Conservation (phyloP, 208 protist genomes). For the Leishmania lainsoni region DNA sequence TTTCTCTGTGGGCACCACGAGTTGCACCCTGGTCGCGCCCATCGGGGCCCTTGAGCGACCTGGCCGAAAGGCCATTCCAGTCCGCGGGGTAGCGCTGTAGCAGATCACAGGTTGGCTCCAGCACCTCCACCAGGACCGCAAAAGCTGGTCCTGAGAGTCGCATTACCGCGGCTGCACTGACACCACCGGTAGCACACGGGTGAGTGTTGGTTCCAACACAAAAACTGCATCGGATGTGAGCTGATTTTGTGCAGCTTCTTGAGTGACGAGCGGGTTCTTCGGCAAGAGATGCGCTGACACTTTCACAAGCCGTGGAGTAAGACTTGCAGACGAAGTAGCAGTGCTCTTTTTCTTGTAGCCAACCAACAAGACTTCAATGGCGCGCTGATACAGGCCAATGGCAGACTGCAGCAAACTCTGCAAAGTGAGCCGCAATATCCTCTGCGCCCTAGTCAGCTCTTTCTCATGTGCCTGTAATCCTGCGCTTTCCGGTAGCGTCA, state of each 20-base stretch:
- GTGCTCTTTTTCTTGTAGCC: conserved; percentile 10
- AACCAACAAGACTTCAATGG: background rate
- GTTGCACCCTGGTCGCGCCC: background rate
- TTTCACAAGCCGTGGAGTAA: conserved; percentile 3
- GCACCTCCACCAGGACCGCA: conserved; percentile 24
- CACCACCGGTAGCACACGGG: background rate
- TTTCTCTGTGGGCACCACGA: background rate
- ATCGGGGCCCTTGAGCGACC: background rate
- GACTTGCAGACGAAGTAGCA: background rate
- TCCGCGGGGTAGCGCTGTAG: conserved; percentile 27
- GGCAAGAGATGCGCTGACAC: background rate
- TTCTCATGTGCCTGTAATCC: background rate
- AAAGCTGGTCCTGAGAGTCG: conserved; percentile 29
- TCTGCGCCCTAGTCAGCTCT: background rate
- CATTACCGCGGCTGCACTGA: background rate
- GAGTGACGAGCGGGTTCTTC: background rate
- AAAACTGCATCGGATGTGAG: background rate
- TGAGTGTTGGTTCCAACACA: background rate
- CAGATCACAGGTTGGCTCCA: conserved; percentile 51
- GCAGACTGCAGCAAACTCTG: conserved; percentile 1
- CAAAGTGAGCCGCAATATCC: background rate
- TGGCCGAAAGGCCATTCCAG: background rate
- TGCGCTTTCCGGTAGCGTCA: background rate
- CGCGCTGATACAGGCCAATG: background rate
- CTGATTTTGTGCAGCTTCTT: background rate